Conservation (phyloP, 202 grass and related monocot genomes). For the Brachypodium distachyon region DNA sequence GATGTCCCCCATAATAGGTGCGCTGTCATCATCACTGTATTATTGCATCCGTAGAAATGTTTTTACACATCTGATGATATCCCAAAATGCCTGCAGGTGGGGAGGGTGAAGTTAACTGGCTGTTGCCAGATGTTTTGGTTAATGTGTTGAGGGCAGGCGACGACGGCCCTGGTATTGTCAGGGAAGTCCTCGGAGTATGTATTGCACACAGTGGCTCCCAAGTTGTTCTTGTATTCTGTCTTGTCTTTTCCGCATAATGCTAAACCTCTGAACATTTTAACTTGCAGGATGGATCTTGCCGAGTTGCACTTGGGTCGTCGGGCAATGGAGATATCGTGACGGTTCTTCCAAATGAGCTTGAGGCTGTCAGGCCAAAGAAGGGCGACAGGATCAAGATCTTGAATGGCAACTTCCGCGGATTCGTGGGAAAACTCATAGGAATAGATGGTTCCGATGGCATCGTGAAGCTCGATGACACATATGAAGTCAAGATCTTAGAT, state of each 20-base stretch:
- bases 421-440: conserved; percentile 74
- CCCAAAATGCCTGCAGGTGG: conserved; percentile 44
- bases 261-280: conserved; percentile 10
- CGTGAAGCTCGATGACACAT: conserved; percentile 89
- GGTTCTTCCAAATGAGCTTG: conserved; percentile 51
- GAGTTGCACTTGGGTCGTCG: conserved; percentile 53
- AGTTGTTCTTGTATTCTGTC: background rate
- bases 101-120: conserved; percentile 66
- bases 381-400: conserved; percentile 86
- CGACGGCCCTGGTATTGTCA: conserved; percentile 55
- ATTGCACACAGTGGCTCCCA: background rate
- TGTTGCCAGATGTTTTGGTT: conserved; percentile 72
- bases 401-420: conserved; percentile 67
- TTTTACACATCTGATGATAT: conserved; percentile 4
- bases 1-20: conserved; percentile 94
- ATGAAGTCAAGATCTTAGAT: conserved; percentile 96
- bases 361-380: conserved; percentile 87
- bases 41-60: background rate
- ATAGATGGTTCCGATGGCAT: conserved; percentile 95
- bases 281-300: conserved; percentile 81
- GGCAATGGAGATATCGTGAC: conserved; percentile 54
- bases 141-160: conserved; percentile 56
- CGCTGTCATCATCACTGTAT: background rate
- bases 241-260: background rate
- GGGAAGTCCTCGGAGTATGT: conserved; percentile 76